Evolutionary conservation across 164 flowering plant species (phyloP).

Genomic region (Aristolochia contorta): DNA sequence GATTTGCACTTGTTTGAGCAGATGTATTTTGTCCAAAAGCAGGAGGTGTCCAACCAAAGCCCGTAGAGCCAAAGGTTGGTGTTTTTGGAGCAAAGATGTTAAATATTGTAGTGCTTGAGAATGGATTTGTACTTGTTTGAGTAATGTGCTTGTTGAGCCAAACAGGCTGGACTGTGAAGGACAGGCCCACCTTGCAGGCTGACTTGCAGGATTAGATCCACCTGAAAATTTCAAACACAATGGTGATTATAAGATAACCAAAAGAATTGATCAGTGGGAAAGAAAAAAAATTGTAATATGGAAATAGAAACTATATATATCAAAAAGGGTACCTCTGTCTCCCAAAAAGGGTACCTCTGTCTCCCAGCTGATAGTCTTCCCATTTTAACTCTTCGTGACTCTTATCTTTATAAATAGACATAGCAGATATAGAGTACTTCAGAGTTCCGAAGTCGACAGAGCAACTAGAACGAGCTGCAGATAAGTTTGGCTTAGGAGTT

Average conservation of each 20-base stretch:
- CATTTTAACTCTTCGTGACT: slow-evolving; percentile 96
- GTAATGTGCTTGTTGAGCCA: slow-evolving; percentile 41
- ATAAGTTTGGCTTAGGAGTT: too few species aligned
- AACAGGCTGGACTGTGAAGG: slow-evolving; percentile 42
- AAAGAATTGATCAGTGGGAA: too few species aligned
- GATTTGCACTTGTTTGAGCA: too few species aligned
- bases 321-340: too few species aligned
- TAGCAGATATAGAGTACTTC: slow-evolving; percentile 96
- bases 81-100: slow-evolving; percentile 60
- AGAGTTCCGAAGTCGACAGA: too few species aligned
- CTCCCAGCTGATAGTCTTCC: slow-evolving; percentile 95
- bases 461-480: too few species aligned
- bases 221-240: slow-evolving; percentile 30
- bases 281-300: too few species aligned
- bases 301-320: too few species aligned
- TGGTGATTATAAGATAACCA: neutral
- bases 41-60: too few species aligned
- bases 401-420: slow-evolving; percentile 89
- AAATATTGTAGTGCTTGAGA: slow-evolving; percentile 42
- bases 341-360: slow-evolving; percentile 51
- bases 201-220: slow-evolving; percentile 75
- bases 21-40: too few species aligned
- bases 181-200: slow-evolving; percentile 35
- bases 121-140: slow-evolving; percentile 59
- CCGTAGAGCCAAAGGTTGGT: slow-evolving; percentile 30